A percentile compares a stretch with the other conserved stretches of the same genome.
phyloP scores from a whole-genome alignment of 1,284 basidiomycete species.

The Coniophora puteana region DNA sequence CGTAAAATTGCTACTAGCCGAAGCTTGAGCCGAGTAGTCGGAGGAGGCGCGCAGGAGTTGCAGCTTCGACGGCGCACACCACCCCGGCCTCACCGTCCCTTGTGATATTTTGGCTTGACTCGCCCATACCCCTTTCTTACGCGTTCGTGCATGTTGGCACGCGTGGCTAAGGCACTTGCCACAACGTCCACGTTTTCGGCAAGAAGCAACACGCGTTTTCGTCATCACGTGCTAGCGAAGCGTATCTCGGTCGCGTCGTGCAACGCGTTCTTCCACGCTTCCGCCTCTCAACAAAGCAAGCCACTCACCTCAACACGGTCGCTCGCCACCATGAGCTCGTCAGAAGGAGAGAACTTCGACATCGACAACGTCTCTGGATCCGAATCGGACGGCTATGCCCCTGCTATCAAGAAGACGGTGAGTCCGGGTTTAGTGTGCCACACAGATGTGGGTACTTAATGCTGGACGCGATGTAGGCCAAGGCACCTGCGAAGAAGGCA shows the following conservation, averaged over 20 bases:
- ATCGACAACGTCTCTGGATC: slow-evolving; percentile 55
- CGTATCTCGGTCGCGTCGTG: slow-evolving; percentile 13
- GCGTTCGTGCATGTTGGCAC: too few species aligned
- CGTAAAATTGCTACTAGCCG: too few species aligned
- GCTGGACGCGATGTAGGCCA: slow-evolving; percentile 23
- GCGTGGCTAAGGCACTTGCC: too few species aligned
- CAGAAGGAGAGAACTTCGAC: slow-evolving; percentile 66
- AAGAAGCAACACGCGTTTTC: too few species aligned
- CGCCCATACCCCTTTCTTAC: too few species aligned
- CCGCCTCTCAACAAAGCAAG: slow-evolving; percentile 4
- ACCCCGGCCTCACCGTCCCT: too few species aligned
- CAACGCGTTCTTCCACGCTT: slow-evolving; percentile 6
- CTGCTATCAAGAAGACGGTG: slow-evolving; percentile 53
- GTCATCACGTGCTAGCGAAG: slow-evolving; percentile 1
- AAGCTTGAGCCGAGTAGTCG: too few species aligned
- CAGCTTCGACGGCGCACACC: too few species aligned
- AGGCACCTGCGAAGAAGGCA: slow-evolving; percentile 31
- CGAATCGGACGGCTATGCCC: slow-evolving; percentile 62
- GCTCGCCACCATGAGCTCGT: slow-evolving; percentile 44
- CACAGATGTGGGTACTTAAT: too few species aligned
- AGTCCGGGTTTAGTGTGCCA: slow-evolving; percentile 15
- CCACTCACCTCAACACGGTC: slow-evolving; percentile 7
- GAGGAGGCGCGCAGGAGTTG: too few species aligned
- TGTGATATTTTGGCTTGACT: too few species aligned
- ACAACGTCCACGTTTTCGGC: too few species aligned